Conservation (phyloP, 306 rosid species). For the Corylus heterophylla region DNA sequence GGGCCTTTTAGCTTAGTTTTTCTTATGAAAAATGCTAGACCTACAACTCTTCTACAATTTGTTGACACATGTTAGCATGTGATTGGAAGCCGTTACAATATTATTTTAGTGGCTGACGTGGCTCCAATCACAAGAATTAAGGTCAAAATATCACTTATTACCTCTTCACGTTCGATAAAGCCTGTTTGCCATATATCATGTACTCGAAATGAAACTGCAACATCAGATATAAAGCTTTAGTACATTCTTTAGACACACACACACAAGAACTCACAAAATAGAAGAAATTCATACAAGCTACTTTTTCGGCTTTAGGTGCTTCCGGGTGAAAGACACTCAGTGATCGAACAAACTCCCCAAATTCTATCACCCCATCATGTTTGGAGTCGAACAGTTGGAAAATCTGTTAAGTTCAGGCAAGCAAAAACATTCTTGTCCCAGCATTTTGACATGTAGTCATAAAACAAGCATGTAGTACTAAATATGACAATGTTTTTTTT, state of each 20-base stretch:
- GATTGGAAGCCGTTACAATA: no score
- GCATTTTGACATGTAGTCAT: no score
- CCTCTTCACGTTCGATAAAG: conserved; percentile 56
- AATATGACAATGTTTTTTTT: no score
- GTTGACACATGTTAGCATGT: no score
- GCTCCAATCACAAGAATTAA: neutral
- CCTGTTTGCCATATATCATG: conserved; percentile 52
- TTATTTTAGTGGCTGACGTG: no score
- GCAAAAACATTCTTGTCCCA: neutral
- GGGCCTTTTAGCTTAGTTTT: no score
- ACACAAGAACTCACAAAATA: neutral
- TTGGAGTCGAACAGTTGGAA: conserved; percentile 52
- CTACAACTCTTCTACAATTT: no score
- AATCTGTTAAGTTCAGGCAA: conserved; percentile 28
- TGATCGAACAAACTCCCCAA: conserved; percentile 55
- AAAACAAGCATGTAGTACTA: no score
- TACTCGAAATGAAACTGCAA: conserved; percentile 60
- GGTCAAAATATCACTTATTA: conserved; percentile 5
- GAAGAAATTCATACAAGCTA: conserved; percentile 37
- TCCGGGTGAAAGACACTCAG: conserved; percentile 61
- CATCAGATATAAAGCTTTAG: conserved; percentile 14
- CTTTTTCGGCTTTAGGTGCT: conserved; percentile 50
- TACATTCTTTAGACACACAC: neutral
- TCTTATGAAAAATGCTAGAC: no score
- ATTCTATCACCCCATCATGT: conserved; percentile 55